Evolutionary conservation across 2,329 filamentous ascomycete species (phyloP).

Genomic region (Fusarium pseudonygamai): DNA sequence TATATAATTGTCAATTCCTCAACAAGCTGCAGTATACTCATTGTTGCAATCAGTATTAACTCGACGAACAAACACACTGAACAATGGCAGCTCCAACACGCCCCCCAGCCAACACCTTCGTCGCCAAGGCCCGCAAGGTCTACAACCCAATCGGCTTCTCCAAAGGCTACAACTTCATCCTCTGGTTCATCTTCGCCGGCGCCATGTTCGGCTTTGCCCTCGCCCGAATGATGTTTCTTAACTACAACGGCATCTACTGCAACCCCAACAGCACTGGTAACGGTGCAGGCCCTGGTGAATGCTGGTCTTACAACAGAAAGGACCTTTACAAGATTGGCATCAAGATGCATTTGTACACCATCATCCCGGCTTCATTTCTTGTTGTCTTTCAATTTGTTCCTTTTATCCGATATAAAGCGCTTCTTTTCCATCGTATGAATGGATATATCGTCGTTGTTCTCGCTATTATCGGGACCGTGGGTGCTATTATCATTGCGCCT

Average conservation of each 20-base stretch:
- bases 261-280: not conserved
- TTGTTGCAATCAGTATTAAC: no score
- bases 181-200: slow-evolving; percentile 60
- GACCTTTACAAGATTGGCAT: slow-evolving; percentile 49
- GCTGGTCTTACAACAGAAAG: slow-evolving; percentile 13
- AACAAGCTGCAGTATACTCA: no score
- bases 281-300: slow-evolving; percentile 13
- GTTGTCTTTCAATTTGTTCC: slow-evolving; percentile 60
- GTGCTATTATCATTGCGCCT: slow-evolving; percentile 62
- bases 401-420: slow-evolving; percentile 54
- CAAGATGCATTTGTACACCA: slow-evolving; percentile 54
- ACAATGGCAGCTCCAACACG: slow-evolving; percentile 1
- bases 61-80: no score
- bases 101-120: slow-evolving; percentile 6
- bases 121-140: slow-evolving; percentile 33
- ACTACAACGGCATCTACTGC: slow-evolving; percentile 16
- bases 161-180: slow-evolving; percentile 50
- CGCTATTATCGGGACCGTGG: slow-evolving; percentile 55
- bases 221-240: slow-evolving; percentile 36
- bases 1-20: not conserved
- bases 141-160: slow-evolving; percentile 65
- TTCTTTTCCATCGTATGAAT: slow-evolving; percentile 68
- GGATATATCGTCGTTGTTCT: slow-evolving; percentile 65
- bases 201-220: slow-evolving; percentile 40
- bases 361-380: slow-evolving; percentile 56